Base-by-base conservation (phyloP, 768 basidiomycete species). In the Mycena amicta region DNA sequence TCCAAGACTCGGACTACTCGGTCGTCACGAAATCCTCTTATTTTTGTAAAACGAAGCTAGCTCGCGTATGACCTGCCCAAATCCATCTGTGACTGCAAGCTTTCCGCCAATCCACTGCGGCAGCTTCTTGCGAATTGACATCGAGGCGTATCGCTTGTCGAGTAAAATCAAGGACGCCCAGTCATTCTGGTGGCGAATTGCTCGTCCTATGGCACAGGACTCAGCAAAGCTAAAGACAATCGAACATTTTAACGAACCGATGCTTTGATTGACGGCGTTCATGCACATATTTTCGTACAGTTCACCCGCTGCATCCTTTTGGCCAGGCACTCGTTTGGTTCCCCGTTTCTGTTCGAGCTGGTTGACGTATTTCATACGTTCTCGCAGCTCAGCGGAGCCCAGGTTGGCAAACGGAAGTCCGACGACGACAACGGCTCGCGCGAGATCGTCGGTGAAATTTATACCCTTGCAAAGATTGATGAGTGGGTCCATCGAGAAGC, bases 261-360 rank as follows among this genome's bases (percentile, higher is more conserved):
- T 97, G 55, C 92, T 93, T 71, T 99, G 96, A 72, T 99, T 99
- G 52, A 99, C 95, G 0, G 95, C 92, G 62, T 88, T 90, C 89
- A 92, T 92, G 66, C 91, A 92, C 82, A 92, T 83, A 66, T 92
- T 93, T 76, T 92, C 90, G 70, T 95, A 98, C 53, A 96, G 75
- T 73, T 94, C 93, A 22, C 85, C 79, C 4, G 84, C 90, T 4
- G 92, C 88, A 62, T 92, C 86, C 55, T 83, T 85, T 56, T 76
- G 69, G 11, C 81, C 80, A 0, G 67, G 52, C 8, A 60, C 68
- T 43, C 67, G 69, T 59, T 65, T 71, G 27, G 68, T 61, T 2
- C 74, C 78, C 53, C 71, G 63, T 68, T 72, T 80, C 61, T 76
- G 74, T 70, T 85, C 85, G 15, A 85, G 66, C 52, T 82, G 77